phyloP scores from a whole-genome alignment of 2,329 filamentous ascomycete species.

The Calcarisporium arbuscula region DNA sequence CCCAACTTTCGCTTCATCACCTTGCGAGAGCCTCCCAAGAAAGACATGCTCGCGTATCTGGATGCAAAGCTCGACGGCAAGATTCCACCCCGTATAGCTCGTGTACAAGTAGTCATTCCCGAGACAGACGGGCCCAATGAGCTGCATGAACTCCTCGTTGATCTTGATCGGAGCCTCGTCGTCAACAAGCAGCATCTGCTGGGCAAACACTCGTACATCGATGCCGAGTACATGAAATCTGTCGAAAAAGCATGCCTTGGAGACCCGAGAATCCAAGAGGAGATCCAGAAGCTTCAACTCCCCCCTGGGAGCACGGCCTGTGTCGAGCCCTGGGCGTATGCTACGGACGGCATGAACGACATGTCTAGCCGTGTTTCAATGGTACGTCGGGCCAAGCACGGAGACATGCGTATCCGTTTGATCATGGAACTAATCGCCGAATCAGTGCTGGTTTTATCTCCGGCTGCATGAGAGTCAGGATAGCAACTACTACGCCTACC shows the following conservation, averaged over 20 bases:
- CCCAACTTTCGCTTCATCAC: constrained; percentile 44
- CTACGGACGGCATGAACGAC: constrained; percentile 45
- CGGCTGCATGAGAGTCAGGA: constrained; percentile 33
- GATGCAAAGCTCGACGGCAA: too few species aligned
- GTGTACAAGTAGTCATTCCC: too few species aligned
- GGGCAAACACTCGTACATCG: constrained; percentile 41
- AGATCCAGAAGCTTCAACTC: constrained; percentile 34
- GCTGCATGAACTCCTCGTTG: too few species aligned
- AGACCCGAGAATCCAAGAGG: constrained; percentile 34
- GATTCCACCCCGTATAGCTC: too few species aligned
- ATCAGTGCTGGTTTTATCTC: constrained; percentile 30
- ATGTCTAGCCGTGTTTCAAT: constrained; percentile 41
- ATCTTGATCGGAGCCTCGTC: too few species aligned
- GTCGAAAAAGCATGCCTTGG: constrained; percentile 41
- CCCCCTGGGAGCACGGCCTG: constrained; percentile 37
- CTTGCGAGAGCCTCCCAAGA: constrained; percentile 43
- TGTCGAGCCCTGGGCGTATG: constrained; percentile 52
- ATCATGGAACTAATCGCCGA: not conserved
- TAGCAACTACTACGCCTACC: constrained; percentile 50
- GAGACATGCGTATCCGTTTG: not conserved
- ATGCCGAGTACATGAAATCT: constrained; percentile 39
- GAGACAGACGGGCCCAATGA: too few species aligned
- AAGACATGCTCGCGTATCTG: constrained; percentile 37
- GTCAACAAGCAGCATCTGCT: too few species aligned
- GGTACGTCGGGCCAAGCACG: constrained; percentile 23